Base-by-base conservation (phyloP, 2,329 filamentous ascomycete genomes). In the Cercospora sesami region DNA sequence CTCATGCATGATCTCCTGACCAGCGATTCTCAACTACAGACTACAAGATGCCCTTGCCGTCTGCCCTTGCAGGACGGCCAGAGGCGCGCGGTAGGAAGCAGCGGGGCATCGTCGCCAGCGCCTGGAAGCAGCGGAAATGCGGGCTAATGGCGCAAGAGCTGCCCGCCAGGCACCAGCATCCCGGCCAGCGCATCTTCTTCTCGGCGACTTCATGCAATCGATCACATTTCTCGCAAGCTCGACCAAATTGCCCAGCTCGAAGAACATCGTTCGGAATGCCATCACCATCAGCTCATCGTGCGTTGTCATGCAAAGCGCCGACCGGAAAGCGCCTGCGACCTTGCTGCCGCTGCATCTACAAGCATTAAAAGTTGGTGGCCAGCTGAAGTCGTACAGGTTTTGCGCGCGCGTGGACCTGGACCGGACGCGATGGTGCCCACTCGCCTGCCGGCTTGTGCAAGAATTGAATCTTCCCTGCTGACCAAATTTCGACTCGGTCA, bases 1-100 rank as follows among this genome's bases (percentile, higher is more conserved):
- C 66, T 45, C 66, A 65, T 62, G 66, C 66, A 36, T 60, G 23
- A 21, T 67, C 60, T 42, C 58, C 58, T 62, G 36, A 63, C 28
- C 31, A 28, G 48, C 31, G 21, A 23, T 42, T 8, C 45, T 51
- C 59, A 26, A 51, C 42, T 28, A 57, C 30, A 53, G 36, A 8
- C 36, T 42, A 42, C 36, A 42, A 6, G 2, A 9, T 42, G n/a
- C 53, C 53, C 53, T 58, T 64, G 53, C 53, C 23, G 8, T 14
- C 14, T 10, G 21, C 57, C 53, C 66, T 67, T 64, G 65, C 65
- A 55, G 30, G 39, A 62, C 62, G 59, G 42, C 45, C 53, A 33
- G 23, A 53, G 16, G 64, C 60, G 60, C 60, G 55, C 60, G 60
- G 62, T 57, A 61, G 30, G 55, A 60, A 26, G 23, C 59, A 33